phyloP scores from a whole-genome alignment of 768 basidiomycete genomes.

The Leccinum broughii region DNA sequence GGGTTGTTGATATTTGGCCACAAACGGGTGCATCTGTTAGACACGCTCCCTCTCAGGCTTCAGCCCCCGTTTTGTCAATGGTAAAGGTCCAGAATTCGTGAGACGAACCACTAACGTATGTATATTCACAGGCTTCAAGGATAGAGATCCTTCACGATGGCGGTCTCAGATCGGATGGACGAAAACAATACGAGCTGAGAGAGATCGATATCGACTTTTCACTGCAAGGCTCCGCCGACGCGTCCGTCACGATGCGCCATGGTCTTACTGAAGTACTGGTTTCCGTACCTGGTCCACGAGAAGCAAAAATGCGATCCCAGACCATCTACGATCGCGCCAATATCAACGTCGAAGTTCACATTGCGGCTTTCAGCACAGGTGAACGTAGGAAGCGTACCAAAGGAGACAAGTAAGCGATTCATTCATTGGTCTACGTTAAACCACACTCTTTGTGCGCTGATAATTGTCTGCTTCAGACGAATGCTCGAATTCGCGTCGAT shows the following conservation, averaged over 20 bases:
- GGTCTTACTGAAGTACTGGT: slow-evolving; percentile 89
- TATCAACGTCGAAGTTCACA: slow-evolving; percentile 85
- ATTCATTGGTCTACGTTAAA: background rate
- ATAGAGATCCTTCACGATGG: slow-evolving; percentile 83
- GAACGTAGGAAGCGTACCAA: slow-evolving; percentile 74
- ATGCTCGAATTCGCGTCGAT: slow-evolving; percentile 83
- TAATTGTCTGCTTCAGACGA: slow-evolving; percentile 51
- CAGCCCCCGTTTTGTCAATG: background rate
- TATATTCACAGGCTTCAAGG: slow-evolving; percentile 42
- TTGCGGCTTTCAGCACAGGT: slow-evolving; percentile 85
- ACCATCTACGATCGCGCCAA: slow-evolving; percentile 85
- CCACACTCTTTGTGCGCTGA: background rate
- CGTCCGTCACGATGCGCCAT: slow-evolving; percentile 80
- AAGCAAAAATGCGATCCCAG: slow-evolving; percentile 78
- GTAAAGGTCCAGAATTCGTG: background rate
- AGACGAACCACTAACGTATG: background rate
- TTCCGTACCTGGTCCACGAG: slow-evolving; percentile 90
- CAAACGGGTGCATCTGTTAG: too few species aligned
- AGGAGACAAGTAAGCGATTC: slow-evolving; percentile 78
- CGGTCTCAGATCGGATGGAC: slow-evolving; percentile 88
- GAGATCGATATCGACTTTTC: slow-evolving; percentile 77
- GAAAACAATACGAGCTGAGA: slow-evolving; percentile 87
- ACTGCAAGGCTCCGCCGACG: slow-evolving; percentile 77
- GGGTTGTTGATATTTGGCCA: too few species aligned
- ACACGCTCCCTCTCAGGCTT: too few species aligned